Percentiles rank a stretch among this genome's conserved stretches.
Evolutionary conservation across 2,329 filamentous ascomycete species (phyloP).

Genomic region (Aspergillus candidus): DNA sequence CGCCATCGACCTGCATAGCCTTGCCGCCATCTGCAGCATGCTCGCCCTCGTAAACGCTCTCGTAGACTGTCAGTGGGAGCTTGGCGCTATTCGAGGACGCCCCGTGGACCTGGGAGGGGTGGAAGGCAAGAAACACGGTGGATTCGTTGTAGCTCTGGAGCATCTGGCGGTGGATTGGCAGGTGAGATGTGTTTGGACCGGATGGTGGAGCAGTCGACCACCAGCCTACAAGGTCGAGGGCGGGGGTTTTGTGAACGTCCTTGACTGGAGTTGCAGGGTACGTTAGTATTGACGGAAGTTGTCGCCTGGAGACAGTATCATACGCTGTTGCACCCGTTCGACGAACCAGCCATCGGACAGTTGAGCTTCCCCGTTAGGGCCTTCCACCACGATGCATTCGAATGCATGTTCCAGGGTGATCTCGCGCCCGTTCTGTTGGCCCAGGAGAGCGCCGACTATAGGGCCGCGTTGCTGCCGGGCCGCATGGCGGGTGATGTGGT

Average conservation of each 20-base stretch:
- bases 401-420: constrained; percentile 92
- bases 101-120: constrained; percentile 55
- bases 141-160: constrained; percentile 73
- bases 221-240: constrained; percentile 85
- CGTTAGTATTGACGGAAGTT: background rate
- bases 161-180: constrained; percentile 73
- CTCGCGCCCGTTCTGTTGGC: constrained; percentile 82
- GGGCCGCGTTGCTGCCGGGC: constrained; percentile 69
- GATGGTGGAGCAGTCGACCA: constrained; percentile 70
- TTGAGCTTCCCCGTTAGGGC: constrained; percentile 51
- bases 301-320: constrained; percentile 22
- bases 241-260: constrained; percentile 76
- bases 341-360: constrained; percentile 68
- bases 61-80: constrained; percentile 85
- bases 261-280: constrained; percentile 55
- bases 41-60: constrained; percentile 72
- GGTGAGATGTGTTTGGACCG: constrained; percentile 61
- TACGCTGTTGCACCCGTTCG: constrained; percentile 77
- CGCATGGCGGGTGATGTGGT: constrained; percentile 89
- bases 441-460: constrained; percentile 79
- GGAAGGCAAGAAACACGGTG: constrained; percentile 80
- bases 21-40: constrained; percentile 51
- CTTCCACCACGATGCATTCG: constrained; percentile 60
- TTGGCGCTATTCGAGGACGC: constrained; percentile 62
- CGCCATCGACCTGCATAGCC: constrained; percentile 68